phyloP scores from a whole-genome alignment of 139 green algal species.

The Edaphochlamys debaryana region DNA sequence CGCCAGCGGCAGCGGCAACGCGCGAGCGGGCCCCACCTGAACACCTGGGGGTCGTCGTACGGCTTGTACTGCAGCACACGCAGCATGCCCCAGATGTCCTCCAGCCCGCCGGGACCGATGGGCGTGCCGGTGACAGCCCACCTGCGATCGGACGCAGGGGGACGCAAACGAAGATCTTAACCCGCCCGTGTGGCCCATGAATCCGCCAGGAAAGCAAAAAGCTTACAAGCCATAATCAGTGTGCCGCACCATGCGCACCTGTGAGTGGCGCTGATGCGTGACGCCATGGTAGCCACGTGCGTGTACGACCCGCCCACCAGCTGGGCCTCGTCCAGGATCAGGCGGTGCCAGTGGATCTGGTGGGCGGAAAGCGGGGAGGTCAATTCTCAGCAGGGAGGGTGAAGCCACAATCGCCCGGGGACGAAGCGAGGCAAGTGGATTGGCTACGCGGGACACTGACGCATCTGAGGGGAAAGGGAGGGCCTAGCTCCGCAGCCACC shows the following conservation, averaged over 20 bases:
- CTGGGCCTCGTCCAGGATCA: slow-evolving; percentile 84
- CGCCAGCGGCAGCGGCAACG: too few relatives aligned
- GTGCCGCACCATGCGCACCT: slow-evolving; percentile 20
- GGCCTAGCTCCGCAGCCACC: too few relatives aligned
- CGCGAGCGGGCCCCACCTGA: slow-evolving; percentile 22
- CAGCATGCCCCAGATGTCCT: slow-evolving; percentile 68
- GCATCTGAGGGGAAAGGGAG: too few relatives aligned
- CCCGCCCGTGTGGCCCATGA: too few relatives aligned
- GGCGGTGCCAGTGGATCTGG: slow-evolving; percentile 72
- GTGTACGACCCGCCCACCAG: slow-evolving; percentile 57
- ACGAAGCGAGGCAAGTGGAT: too few relatives aligned
- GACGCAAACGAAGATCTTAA: background rate
- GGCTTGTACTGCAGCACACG: slow-evolving; percentile 63
- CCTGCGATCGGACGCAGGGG: slow-evolving; percentile 39
- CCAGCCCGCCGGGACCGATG: slow-evolving; percentile 56
- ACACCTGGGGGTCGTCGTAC: slow-evolving; percentile 40
- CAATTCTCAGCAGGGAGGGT: too few relatives aligned
- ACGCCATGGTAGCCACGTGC: slow-evolving; percentile 61
- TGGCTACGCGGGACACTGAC: too few relatives aligned
- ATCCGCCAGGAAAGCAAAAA: too few relatives aligned
- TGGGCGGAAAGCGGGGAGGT: background rate
- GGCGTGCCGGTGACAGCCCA: slow-evolving; percentile 81
- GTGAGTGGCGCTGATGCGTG: slow-evolving; percentile 43
- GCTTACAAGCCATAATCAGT: too few relatives aligned
- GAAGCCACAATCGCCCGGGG: too few relatives aligned